A percentile compares a stretch with the other conserved stretches of the same genome.
phyloP scores from a whole-genome alignment of 1,139 yeast species.

The Zhuliangozyma parablackwelliae region DNA sequence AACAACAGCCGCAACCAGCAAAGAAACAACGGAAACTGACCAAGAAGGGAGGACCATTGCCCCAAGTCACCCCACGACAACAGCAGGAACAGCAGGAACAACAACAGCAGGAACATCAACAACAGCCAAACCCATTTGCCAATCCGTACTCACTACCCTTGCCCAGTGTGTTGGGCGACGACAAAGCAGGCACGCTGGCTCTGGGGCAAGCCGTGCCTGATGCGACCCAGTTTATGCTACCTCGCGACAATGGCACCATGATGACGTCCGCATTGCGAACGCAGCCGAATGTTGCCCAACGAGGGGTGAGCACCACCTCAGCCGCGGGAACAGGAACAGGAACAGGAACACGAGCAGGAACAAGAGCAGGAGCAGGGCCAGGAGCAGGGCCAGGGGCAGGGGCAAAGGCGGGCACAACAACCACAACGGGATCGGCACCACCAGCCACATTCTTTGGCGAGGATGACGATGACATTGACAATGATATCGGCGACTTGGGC shows the following conservation, averaged over 20 bases:
- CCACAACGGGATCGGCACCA: not conserved
- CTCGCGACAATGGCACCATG: conserved; percentile 8
- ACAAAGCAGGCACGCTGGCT: conserved; percentile 1
- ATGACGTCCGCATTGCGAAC: conserved; percentile 11
- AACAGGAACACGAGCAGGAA: too few species aligned
- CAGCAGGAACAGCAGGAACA: conserved; percentile 3
- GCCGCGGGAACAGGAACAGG: too few species aligned
- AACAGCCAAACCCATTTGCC: conserved; percentile 3
- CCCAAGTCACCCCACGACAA: conserved; percentile 3
- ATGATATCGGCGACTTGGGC: conserved; percentile 3
- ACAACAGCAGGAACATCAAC: conserved; percentile 6
- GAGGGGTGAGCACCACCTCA: too few species aligned
- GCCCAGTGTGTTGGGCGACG: conserved; percentile 13
- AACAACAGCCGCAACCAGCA: conserved; percentile 4
- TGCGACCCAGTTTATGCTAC: conserved; percentile 10
- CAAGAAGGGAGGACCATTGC: conserved; percentile 1
- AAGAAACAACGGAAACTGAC: conserved; percentile 2
- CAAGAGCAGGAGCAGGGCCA: too few species aligned
- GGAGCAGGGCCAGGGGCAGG: too few species aligned
- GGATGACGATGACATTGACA: conserved; percentile 2
- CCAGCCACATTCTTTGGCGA: conserved; percentile 6
- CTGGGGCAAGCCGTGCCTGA: not conserved
- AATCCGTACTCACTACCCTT: conserved; percentile 16
- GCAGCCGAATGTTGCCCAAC: conserved; percentile 2
- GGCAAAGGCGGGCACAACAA: too few species aligned